Evolutionary conservation across 23 red algal species (phyloP).

Genomic region (Gracilariopsis chorda): DNA sequence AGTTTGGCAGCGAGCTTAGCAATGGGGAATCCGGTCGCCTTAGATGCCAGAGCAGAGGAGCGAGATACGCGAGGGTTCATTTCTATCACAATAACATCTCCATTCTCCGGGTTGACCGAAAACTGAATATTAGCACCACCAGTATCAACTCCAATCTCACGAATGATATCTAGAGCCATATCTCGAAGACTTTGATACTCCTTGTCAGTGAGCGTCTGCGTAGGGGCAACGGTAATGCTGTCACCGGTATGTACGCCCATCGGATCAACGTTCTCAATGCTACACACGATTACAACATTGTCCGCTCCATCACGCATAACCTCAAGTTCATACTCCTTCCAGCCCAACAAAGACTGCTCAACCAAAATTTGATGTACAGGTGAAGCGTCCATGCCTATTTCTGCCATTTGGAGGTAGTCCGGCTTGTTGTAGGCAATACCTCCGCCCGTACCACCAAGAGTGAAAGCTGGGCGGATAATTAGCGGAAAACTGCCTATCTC

Average conservation of each 20-base stretch:
- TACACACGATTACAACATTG: conserved; percentile 98
- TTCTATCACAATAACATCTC: conserved; percentile 96
- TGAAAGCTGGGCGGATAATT: conserved; percentile 98
- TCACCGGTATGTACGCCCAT: conserved; percentile 99
- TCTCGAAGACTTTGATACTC: conserved; percentile 98
- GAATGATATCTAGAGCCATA: conserved; percentile 94
- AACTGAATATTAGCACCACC: conserved; percentile 99
- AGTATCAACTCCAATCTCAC: conserved; percentile 98
- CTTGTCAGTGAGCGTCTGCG: conserved; percentile 92
- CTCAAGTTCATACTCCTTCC: conserved; percentile 99
- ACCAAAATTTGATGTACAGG: conserved; percentile 94
- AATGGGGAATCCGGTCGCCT: conserved; percentile 99
- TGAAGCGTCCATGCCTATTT: conserved; percentile 87
- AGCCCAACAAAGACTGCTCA: conserved; percentile 93
- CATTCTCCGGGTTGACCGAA: conserved; percentile 84
- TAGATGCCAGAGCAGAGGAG: conserved; percentile 94
- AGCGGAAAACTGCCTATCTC: conserved; percentile 90
- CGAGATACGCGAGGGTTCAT: conserved; percentile 99
- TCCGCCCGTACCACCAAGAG: conserved; percentile 95
- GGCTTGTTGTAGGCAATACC: conserved; percentile 97
- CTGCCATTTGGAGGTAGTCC: conserved; percentile 95
- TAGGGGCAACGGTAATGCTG: conserved; percentile 96
- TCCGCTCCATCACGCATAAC: conserved; percentile 96
- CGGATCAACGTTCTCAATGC: conserved; percentile 99
- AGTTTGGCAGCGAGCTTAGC: conserved; percentile 99